These are phyloP conservation scores for Mycena polygramma DNA, from an alignment of 768 basidiomycete genomes.

Conservation along the genomic window DNA sequence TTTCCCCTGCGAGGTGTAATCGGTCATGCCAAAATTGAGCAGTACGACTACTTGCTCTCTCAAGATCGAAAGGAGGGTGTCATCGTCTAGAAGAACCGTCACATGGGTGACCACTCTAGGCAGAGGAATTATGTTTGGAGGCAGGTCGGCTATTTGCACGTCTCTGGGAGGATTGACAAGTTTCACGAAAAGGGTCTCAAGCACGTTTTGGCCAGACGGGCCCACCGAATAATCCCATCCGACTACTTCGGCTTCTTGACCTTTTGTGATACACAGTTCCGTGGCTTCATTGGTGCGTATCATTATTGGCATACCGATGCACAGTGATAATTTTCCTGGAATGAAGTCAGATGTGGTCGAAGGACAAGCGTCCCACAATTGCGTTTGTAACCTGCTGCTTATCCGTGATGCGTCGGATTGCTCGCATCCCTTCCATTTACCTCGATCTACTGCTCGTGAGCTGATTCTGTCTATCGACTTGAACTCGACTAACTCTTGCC, in stretches of 20 bases:
- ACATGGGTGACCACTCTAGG: neutral
- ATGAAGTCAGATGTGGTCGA: neutral
- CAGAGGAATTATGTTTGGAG: neutral
- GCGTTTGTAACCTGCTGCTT: neutral
- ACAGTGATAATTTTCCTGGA: neutral
- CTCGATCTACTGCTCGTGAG: neutral
- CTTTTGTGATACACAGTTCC: constrained; percentile 10
- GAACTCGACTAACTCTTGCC: too few species aligned
- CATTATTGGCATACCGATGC: constrained; percentile 4
- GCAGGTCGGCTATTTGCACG: neutral
- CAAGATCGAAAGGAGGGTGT: neutral
- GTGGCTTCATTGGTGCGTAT: constrained; percentile 1
- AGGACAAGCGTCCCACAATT: neutral
- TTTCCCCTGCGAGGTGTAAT: constrained; percentile 12
- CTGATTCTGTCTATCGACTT: neutral
- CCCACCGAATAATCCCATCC: neutral
- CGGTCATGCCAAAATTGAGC: constrained; percentile 7
- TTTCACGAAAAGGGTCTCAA: neutral
- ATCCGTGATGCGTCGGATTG: neutral
- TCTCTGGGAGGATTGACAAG: neutral
- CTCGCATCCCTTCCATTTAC: neutral
- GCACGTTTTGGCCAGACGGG: neutral
- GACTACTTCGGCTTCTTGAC: neutral
- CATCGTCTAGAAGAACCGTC: neutral
- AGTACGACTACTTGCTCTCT: neutral